These are phyloP conservation scores for Pestalotiopsis sp. DNA, from an alignment of 2,329 filamentous ascomycete genomes.

Conservation along the genomic window DNA sequence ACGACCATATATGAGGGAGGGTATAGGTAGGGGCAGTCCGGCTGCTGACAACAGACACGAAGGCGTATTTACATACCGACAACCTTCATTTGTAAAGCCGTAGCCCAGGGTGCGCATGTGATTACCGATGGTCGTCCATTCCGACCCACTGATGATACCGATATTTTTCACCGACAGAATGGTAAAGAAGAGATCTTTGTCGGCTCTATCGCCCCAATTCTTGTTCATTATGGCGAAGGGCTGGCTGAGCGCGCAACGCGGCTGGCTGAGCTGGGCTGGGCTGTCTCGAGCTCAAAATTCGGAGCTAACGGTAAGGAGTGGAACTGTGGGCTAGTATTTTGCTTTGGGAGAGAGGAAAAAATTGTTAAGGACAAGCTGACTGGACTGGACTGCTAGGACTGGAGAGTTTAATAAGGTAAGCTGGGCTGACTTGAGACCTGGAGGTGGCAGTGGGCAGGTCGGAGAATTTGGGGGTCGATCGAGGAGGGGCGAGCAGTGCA, in stretches of 20 bases:
- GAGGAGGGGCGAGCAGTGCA: background rate
- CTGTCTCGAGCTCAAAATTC: background rate
- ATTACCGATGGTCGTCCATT: constrained; percentile 66
- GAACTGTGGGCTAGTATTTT: constrained; percentile 2
- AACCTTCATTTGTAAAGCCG: constrained; percentile 67
- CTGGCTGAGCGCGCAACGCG: constrained; percentile 3
- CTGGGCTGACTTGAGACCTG: background rate
- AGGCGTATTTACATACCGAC: constrained; percentile 52
- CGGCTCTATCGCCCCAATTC: constrained; percentile 64
- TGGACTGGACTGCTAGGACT: constrained; percentile 3
- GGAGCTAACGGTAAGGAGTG: background rate
- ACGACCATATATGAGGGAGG: background rate
- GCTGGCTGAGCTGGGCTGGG: background rate
- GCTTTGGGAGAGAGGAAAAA: background rate
- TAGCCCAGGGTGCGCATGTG: constrained; percentile 63
- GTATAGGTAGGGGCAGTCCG: constrained; percentile 7
- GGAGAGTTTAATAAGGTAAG: background rate
- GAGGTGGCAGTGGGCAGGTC: background rate
- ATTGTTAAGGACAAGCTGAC: background rate
- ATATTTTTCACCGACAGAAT: constrained; percentile 66
- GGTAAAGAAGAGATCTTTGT: constrained; percentile 66
- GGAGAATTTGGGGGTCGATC: background rate
- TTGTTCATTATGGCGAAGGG: constrained; percentile 50
- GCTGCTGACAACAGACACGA: background rate
- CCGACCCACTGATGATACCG: constrained; percentile 62